These are phyloP conservation scores for Adiantum capillusveneris DNA, from an alignment of 75 land plant genomes.

Conservation along the genomic window DNA sequence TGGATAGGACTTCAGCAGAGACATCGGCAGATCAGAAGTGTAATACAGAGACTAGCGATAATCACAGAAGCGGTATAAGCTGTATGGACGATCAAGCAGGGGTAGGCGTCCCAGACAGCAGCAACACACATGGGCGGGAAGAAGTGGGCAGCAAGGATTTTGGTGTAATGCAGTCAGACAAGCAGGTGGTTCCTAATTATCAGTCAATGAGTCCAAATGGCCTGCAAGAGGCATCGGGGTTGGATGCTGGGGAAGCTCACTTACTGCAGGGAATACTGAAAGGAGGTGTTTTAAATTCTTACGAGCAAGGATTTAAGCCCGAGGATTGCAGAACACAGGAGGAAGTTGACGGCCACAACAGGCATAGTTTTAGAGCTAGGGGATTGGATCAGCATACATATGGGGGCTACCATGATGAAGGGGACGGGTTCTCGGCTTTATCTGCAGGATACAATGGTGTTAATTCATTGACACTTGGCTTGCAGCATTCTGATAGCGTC, in stretches of 20 bases:
- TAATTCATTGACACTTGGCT: constrained; percentile 62
- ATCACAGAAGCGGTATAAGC: neutral
- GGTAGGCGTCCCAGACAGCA: neutral
- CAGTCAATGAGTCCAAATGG: neutral
- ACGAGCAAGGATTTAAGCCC: constrained; percentile 1
- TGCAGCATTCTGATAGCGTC: constrained; percentile 49
- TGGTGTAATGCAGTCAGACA: constrained; percentile 12
- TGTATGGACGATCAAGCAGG: neutral
- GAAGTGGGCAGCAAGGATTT: neutral
- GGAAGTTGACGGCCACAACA: constrained; percentile 2
- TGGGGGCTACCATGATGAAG: constrained; percentile 17
- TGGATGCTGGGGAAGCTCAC: neutral
- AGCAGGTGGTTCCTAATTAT: neutral
- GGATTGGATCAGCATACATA: constrained; percentile 23
- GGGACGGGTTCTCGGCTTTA: constrained; percentile 16
- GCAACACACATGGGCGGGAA: neutral
- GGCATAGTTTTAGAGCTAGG: constrained; percentile 29
- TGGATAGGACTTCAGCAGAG: constrained; percentile 1
- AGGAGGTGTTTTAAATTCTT: too few species aligned
- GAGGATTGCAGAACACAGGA: neutral
- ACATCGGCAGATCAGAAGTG: neutral
- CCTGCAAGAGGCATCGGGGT: neutral
- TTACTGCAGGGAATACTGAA: neutral
- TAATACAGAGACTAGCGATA: neutral
- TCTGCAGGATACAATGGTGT: constrained; percentile 33